Evolutionary conservation across 75 land plant genomes (phyloP), one percentile per base, ranked within the genome.

Genomic region (Chamaecyparis obtusa): DNA sequence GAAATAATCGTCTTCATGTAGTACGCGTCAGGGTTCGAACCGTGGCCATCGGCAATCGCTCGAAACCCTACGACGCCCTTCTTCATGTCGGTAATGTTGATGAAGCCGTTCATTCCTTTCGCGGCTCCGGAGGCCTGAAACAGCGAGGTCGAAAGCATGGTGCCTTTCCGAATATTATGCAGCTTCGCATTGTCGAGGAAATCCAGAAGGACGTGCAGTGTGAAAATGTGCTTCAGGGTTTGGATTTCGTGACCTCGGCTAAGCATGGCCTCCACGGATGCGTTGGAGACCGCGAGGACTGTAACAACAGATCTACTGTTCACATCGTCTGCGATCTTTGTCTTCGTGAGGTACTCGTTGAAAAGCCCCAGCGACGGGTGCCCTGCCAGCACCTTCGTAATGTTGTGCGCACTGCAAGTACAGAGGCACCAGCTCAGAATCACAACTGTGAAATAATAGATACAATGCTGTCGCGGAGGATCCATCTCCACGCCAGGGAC

Each of bases 301-400:
- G 97, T 97, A 84, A 95, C 88, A 83, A 94, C 92, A 19, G 86
- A 71, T 32, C 95, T 90, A 74, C 83, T 55, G 91, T 92, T 91
- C 79, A 97, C 90, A 78, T 97, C 97, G 14, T 56, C 27, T 44
- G 95, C 93, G 51, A 97, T 95, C 86, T 90, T 94, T 13, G 95
- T 97, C 75, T 46, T 55, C 36, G 95, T 64, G 37, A 94, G 88
- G 90, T 94, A 92, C 87, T 92, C 91, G 90, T 92, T 94, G 92
- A 94, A 94, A 48, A 90, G 75, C 60, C 92, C 86, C 79, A 91
- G 91, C 13, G 86, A 75, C 3, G 95, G 95, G 87, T 87, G 84
- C 57, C 84, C 33, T 15, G 88, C 91, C 8, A 92, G 92, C 16
- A 94, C 88, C 21, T 39, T 48, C 15, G 94, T 94, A 64, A 94